A percentile compares a stretch with the other conserved stretches of the same genome.
phyloP scores from a whole-genome alignment of 2,329 filamentous ascomycete species.

The Fusarium denticulatum region DNA sequence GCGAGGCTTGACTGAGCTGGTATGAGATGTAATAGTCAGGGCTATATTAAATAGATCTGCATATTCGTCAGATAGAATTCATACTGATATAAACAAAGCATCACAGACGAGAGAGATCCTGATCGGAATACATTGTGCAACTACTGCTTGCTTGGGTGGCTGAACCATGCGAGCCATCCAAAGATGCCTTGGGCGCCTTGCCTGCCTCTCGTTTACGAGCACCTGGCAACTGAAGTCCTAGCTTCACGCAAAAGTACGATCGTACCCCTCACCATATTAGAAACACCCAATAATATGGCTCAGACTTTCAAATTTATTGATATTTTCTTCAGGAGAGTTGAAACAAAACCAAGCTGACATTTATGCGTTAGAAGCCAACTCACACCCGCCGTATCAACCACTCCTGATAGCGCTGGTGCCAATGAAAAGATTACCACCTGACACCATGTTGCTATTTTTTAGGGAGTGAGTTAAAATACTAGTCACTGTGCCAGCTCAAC shows the following conservation, averaged over 20 bases:
- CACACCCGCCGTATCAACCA: neutral
- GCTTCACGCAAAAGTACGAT: neutral
- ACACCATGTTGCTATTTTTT: neutral
- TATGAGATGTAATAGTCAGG: neutral
- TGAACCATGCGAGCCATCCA: neutral
- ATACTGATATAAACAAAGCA: neutral
- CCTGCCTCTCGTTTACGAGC: neutral
- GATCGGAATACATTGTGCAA: neutral
- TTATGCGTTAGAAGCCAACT: neutral
- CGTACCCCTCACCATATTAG: neutral
- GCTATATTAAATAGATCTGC: neutral
- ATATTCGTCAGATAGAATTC: neutral
- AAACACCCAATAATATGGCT: neutral
- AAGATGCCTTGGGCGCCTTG: neutral
- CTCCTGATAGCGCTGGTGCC: neutral
- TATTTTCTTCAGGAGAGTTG: constrained; percentile 16
- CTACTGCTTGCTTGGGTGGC: neutral
- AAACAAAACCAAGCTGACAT: constrained; percentile 15
- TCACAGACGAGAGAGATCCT: neutral
- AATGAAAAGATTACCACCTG: neutral
- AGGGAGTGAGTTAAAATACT: neutral
- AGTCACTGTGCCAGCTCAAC: neutral
- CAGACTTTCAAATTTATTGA: neutral
- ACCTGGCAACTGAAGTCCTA: neutral
- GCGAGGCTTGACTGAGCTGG: neutral